Conservation (phyloP, 2,329 filamentous ascomycete species). For the Botrytis cinerea region DNA sequence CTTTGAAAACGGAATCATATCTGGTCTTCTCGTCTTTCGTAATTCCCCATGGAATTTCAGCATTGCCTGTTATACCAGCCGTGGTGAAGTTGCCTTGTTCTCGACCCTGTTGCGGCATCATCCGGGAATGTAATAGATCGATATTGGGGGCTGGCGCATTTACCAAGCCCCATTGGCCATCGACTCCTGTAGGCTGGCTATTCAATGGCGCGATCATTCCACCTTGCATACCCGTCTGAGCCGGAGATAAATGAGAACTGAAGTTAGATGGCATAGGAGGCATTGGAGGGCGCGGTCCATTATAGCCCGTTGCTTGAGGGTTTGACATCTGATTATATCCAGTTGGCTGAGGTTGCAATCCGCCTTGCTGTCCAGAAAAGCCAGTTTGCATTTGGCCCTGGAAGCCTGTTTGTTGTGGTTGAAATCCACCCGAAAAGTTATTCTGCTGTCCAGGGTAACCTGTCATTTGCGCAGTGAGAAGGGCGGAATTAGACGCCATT, state of each 20-base stretch:
- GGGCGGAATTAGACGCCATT: slow-evolving; percentile 69
- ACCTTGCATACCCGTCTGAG: slow-evolving; percentile 63
- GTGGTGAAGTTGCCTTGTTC: slow-evolving; percentile 83
- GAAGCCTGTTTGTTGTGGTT: slow-evolving; percentile 48
- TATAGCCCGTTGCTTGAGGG: slow-evolving; percentile 77
- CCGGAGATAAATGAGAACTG: slow-evolving; percentile 60
- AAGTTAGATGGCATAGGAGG: slow-evolving; percentile 78
- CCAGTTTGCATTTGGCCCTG: slow-evolving; percentile 53
- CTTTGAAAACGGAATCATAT: slow-evolving; percentile 91
- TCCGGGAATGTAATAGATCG: slow-evolving; percentile 84
- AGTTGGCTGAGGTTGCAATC: slow-evolving; percentile 68
- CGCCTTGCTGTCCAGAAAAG: slow-evolving; percentile 58
- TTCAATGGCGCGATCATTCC: slow-evolving; percentile 64
- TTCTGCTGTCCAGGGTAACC: slow-evolving; percentile 60
- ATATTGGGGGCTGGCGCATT: slow-evolving; percentile 95
- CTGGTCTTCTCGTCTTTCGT: slow-evolving; percentile 98
- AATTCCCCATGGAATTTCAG: slow-evolving; percentile 96
- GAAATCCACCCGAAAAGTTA: slow-evolving; percentile 46
- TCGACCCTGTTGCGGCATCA: slow-evolving; percentile 96
- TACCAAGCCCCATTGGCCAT: slow-evolving; percentile 97
- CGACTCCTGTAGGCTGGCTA: slow-evolving; percentile 88
- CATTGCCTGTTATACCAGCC: slow-evolving; percentile 85
- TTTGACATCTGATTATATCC: slow-evolving; percentile 66
- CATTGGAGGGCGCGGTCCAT: slow-evolving; percentile 76
- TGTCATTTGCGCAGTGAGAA: slow-evolving; percentile 68